These are phyloP conservation scores for Populus pruinosa DNA, from an alignment of 345 rosid genomes.

Conservation along the genomic window DNA sequence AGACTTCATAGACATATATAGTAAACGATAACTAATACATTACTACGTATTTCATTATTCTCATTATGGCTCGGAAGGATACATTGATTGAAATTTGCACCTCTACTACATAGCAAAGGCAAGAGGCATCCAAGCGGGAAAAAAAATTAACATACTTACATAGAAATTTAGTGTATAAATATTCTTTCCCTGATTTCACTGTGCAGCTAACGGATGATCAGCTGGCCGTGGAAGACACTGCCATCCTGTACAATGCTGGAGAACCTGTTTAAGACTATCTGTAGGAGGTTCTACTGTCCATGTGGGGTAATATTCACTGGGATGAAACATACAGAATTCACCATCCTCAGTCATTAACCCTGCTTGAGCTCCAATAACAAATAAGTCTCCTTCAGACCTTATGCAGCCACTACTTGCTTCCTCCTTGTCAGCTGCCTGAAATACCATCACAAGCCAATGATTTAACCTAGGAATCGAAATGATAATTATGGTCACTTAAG, in stretches of 20 bases:
- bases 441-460: not conserved
- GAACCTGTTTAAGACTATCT: constrained; percentile 59
- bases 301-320: constrained; percentile 56
- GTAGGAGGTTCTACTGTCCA: constrained; percentile 74
- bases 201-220: constrained; percentile 28
- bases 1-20: not conserved
- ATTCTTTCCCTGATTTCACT: not conserved
- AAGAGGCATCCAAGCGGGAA: not conserved
- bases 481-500: not conserved
- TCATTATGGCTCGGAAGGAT: not conserved
- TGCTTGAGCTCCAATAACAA: constrained; percentile 56
- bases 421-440: constrained; percentile 73
- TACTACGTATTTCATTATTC: not conserved
- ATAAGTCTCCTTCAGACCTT: constrained; percentile 78
- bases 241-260: constrained; percentile 83
- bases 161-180: not conserved
- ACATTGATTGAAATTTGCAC: not conserved
- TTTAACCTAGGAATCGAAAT: not conserved
- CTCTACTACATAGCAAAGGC: not conserved
- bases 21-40: not conserved
- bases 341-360: constrained; percentile 41
- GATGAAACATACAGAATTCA: constrained; percentile 51
- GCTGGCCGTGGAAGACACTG: constrained; percentile 55
- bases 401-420: constrained; percentile 48
- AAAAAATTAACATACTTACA: not conserved